These are phyloP conservation scores for Vigna nakashimae DNA, from an alignment of 306 rosid species.

Conservation along the genomic window DNA sequence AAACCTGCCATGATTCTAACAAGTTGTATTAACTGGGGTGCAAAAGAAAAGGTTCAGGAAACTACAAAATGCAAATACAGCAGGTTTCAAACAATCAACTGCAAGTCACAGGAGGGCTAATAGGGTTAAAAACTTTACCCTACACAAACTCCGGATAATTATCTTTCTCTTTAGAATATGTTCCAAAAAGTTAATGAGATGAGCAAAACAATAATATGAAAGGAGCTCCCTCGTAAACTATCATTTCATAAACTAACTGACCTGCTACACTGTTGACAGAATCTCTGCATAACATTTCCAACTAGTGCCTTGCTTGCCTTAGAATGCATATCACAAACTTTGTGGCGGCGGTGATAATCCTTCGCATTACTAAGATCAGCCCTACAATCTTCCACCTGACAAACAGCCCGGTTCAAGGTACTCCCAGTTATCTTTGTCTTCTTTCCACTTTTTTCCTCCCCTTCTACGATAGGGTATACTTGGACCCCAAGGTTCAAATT, in stretches of 20 bases:
- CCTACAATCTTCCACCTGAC: constrained; percentile 95
- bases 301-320: constrained; percentile 82
- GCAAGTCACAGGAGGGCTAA: constrained; percentile 3
- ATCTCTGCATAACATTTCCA: constrained; percentile 85
- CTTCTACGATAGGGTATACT: constrained; percentile 68
- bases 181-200: background rate
- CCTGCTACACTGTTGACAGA: constrained; percentile 99
- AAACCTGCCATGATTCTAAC: constrained; percentile 73
- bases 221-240: constrained; percentile 24
- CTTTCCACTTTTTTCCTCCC: constrained; percentile 72
- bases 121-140: background rate
- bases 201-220: constrained; percentile 16
- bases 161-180: constrained; percentile 21
- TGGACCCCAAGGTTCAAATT: constrained; percentile 77
- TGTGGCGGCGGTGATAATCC: constrained; percentile 87
- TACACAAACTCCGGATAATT: constrained; percentile 18
- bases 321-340: constrained; percentile 90
- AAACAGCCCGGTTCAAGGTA: constrained; percentile 68
- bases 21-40: constrained; percentile 45
- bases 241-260: constrained; percentile 51
- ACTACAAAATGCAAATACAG: constrained; percentile 4
- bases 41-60: constrained; percentile 38
- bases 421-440: constrained; percentile 70
- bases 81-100: constrained; percentile 11
- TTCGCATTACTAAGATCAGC: constrained; percentile 86